phyloP scores from a whole-genome alignment of 257 asterid species.

The Agastache rugosa region DNA sequence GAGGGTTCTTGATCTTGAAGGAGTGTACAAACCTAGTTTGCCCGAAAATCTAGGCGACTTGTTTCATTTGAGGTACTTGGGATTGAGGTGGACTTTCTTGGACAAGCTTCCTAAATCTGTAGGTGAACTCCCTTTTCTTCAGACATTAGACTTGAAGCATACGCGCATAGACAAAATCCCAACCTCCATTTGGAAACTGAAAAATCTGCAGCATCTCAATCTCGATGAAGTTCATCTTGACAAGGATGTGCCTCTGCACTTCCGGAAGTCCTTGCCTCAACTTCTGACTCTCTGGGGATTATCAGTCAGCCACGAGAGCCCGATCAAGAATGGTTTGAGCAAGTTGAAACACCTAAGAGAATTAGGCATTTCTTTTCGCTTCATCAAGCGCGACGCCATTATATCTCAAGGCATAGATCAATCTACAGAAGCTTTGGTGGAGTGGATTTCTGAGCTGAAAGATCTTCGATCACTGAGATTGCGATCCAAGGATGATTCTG shows the following conservation, averaged over 20 bases:
- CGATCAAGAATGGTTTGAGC: constrained; percentile 20
- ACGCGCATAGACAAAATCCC: constrained; percentile 37
- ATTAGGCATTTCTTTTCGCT: constrained; percentile 33
- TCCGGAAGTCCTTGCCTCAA: constrained; percentile 24
- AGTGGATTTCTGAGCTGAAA: constrained; percentile 29
- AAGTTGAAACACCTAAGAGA: constrained; percentile 30
- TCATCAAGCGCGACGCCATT: background rate
- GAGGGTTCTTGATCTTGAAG: constrained; percentile 44
- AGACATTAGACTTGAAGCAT: constrained; percentile 36
- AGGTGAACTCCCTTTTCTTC: constrained; percentile 31
- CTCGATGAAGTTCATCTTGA: constrained; percentile 35
- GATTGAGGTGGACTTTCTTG: constrained; percentile 41
- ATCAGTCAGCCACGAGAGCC: constrained; percentile 30
- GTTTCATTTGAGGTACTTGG: constrained; percentile 37
- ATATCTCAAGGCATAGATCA: background rate
- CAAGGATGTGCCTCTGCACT: constrained; percentile 25
- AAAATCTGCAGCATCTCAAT: constrained; percentile 35
- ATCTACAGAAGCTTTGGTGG: constrained; percentile 2
- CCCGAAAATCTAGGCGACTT: constrained; percentile 37
- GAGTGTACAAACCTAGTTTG: constrained; percentile 39
- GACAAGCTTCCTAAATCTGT: constrained; percentile 39
- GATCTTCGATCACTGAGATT: constrained; percentile 33
- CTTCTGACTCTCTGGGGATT: constrained; percentile 41
- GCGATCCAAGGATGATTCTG: constrained; percentile 32
- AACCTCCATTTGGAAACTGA: constrained; percentile 36